phyloP scores from a whole-genome alignment of 306 rosid species.

The Vigna trinervia region DNA sequence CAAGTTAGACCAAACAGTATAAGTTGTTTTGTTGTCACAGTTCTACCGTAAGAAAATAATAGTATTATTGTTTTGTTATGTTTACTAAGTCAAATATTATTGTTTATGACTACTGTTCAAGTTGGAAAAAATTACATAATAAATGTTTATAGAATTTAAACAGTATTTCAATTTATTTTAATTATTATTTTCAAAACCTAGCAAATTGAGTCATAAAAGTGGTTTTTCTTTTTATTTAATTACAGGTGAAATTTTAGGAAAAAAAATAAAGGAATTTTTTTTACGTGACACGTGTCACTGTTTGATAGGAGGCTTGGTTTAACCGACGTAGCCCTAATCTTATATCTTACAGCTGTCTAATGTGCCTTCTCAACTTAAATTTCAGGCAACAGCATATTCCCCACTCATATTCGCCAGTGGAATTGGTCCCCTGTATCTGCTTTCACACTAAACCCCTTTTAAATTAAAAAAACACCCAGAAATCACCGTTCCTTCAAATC shows the following conservation, averaged over 20 bases:
- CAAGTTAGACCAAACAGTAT: too few species aligned
- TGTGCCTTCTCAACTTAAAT: constrained; percentile 14
- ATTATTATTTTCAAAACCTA: not conserved
- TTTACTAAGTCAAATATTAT: not conserved
- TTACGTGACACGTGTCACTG: not conserved
- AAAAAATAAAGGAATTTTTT: not conserved
- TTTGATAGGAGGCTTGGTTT: not conserved
- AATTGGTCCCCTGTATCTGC: not conserved
- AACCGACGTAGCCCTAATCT: constrained; percentile 45
- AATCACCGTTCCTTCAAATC: not conserved
- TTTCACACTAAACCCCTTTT: not conserved
- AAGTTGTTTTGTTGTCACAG: too few species aligned
- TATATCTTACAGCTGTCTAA: constrained; percentile 30
- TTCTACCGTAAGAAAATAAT: too few species aligned
- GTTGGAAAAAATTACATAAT: not conserved
- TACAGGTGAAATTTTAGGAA: not conserved
- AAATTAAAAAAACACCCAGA: not conserved
- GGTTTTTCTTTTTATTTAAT: not conserved
- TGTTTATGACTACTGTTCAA: too few species aligned
- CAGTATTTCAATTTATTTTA: not conserved
- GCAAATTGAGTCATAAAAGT: not conserved
- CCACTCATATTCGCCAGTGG: constrained; percentile 21
- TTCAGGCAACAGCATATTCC: constrained; percentile 47
- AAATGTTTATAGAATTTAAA: not conserved
- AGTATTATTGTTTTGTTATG: not conserved